Conservation (phyloP, 2,329 filamentous ascomycete species). For the Aspergillus sp. region DNA sequence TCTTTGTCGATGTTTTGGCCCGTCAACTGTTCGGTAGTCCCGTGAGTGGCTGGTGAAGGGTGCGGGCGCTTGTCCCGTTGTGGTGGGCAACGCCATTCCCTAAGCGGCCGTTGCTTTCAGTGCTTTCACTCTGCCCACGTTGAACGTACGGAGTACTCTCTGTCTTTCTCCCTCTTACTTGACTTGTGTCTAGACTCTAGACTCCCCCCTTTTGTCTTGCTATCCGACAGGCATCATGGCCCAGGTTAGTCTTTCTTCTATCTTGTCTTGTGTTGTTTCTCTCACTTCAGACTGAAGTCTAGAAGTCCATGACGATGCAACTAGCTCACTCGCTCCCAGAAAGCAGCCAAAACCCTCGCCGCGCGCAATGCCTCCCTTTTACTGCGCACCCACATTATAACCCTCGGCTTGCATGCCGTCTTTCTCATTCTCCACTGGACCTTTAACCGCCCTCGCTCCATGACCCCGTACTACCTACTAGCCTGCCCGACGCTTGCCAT, state of each 20-base stretch:
- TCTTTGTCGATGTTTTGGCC: constrained; percentile 25
- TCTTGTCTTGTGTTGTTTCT: background rate
- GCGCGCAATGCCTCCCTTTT: constrained; percentile 76
- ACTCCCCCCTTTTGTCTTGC: background rate
- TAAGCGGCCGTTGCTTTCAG: constrained; percentile 2
- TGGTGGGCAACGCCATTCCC: constrained; percentile 32
- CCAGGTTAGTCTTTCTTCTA: constrained; percentile 19
- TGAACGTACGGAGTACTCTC: background rate
- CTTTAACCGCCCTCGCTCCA: constrained; percentile 61
- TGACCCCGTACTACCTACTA: constrained; percentile 68
- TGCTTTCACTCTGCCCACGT: no score
- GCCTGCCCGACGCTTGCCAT: constrained; percentile 74
- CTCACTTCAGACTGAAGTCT: background rate
- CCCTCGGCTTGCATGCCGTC: constrained; percentile 67
- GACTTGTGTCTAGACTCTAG: background rate
- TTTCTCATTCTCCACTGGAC: constrained; percentile 72
- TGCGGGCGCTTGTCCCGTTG: constrained; percentile 25
- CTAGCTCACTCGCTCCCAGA: constrained; percentile 31
- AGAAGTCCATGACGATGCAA: background rate
- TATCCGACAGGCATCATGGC: constrained; percentile 19
- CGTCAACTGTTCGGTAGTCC: constrained; percentile 6
- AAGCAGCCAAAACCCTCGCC: constrained; percentile 62
- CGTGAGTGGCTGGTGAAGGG: constrained; percentile 24
- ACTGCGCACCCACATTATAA: constrained; percentile 77
- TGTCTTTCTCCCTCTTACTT: background rate